Evolutionary conservation across 164 flowering plant genomes (phyloP).

Genomic region (Amborella trichopoda): DNA sequence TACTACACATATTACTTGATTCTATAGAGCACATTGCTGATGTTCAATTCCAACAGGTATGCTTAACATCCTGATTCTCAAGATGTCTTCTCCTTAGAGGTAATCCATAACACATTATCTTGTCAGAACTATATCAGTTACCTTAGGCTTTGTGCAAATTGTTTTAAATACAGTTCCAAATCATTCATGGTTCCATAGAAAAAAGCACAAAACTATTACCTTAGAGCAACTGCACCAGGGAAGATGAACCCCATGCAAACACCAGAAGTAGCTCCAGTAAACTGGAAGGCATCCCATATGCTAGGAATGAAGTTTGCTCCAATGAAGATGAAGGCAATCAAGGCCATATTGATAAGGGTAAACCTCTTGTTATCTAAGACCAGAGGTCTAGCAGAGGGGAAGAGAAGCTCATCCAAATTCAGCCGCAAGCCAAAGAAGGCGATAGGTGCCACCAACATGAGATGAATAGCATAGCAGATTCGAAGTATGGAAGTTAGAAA

Average conservation of each 20-base stretch:
- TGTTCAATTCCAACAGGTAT: no score
- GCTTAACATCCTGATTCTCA: no score
- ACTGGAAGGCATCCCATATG: constrained; percentile 80
- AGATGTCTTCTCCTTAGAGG: no score
- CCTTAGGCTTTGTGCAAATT: no score
- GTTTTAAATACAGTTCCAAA: no score
- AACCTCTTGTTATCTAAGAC: constrained; percentile 37
- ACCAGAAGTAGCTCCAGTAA: constrained; percentile 72
- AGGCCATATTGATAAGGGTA: constrained; percentile 27
- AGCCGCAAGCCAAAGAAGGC: constrained; percentile 68
- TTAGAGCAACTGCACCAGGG: constrained; percentile 62
- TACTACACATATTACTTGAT: no score
- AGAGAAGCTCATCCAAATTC: constrained; percentile 60
- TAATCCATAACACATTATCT: no score
- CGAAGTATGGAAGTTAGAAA: constrained; percentile 44
- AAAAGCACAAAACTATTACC: no score
- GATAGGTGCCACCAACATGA: constrained; percentile 75
- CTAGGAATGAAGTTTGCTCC: constrained; percentile 72
- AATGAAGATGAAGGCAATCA: constrained; percentile 42
- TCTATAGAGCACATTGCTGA: no score
- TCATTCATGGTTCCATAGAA: no score
- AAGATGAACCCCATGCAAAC: constrained; percentile 59
- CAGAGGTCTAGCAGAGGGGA: constrained; percentile 44
- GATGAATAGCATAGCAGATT: constrained; percentile 60
- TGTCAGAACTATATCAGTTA: no score